Evolutionary conservation across 2,329 filamentous ascomycete genomes (phyloP), one percentile per base, ranked within the genome.

Genomic region (Hansfordia pulvinata): DNA sequence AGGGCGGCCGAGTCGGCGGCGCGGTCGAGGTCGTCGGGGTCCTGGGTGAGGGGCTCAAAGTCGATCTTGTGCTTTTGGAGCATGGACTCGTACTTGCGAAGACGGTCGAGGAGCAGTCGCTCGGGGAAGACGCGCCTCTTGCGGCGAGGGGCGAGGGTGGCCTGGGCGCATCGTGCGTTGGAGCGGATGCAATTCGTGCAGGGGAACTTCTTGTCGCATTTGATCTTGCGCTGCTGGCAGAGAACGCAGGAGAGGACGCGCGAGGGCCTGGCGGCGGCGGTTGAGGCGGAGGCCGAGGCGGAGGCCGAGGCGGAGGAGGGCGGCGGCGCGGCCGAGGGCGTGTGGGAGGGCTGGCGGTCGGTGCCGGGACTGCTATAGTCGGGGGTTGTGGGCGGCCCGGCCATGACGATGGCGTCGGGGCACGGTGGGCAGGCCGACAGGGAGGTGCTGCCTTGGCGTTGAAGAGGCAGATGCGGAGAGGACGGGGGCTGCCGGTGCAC

Each of bases 221-320:
- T 72, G 19, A 76, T 53, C 40, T 76, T 77, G 26, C 71, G 64
- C 36, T 73, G 69, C 39, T 78, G 71, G 35, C 75, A 82, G 2
- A 62, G 54, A 2, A 70, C 48, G 36, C 76, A 81, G 2, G 58
- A 51, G 4, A 57, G 40, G 4, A 56, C 41, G 8, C 50, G 44
- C 11, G 39, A 37, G 2, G 46, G 20, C 25, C 43, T 43, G 13
- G 23, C 7, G 14, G 14, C 13, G 23, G 6, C n/a, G 23, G n/a
- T 8, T 5, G 13, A 8, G 13, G 10, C 20, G 6, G 15, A 16
- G 23, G 5, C 15, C 10, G 16, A 16, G 15, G 23, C 8, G 14
- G 16, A 8, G 14, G 9, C 23, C 23, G 23, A 16, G 23, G 14
- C 17, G 4, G 23, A 17, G 23, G n/a, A n/a, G n/a, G n/a, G n/a